Conservation (phyloP, 2,329 filamentous ascomycete genomes). For the Eutypa lata region DNA sequence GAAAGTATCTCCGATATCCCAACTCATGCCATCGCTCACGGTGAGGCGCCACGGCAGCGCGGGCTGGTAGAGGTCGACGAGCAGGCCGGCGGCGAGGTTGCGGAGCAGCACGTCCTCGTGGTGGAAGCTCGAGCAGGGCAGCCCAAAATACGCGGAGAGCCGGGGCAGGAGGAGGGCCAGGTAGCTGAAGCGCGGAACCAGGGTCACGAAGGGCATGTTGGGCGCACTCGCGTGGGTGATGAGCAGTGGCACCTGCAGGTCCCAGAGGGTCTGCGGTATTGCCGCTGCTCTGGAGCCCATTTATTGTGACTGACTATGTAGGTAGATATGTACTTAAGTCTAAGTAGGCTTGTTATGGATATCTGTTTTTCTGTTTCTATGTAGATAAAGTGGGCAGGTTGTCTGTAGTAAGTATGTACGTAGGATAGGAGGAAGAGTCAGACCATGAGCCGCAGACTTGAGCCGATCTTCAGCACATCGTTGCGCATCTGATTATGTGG, state of each 20-base stretch:
- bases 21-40: slow-evolving; percentile 52
- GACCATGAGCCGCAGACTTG: no score
- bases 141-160: slow-evolving; percentile 49
- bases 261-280: slow-evolving; percentile 51
- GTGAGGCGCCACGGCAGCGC: slow-evolving; percentile 52
- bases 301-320: not conserved
- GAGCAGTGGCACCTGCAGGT: slow-evolving; percentile 50
- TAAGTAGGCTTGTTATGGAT: no score
- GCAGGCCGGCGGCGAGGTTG: slow-evolving; percentile 29
- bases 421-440: no score
- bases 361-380: no score
- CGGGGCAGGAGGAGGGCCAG: slow-evolving; percentile 56
- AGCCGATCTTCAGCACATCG: no score
- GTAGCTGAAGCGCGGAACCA: slow-evolving; percentile 58
- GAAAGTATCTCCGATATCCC: slow-evolving; percentile 62
- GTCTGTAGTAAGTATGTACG: no score
- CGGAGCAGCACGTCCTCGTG: slow-evolving; percentile 37
- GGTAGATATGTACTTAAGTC: no score
- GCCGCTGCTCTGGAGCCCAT: not conserved
- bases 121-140: slow-evolving; percentile 57
- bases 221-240: slow-evolving; percentile 49
- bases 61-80: slow-evolving; percentile 57
- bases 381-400: no score
- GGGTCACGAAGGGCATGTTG: slow-evolving; percentile 48
- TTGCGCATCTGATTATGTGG: no score